These are phyloP conservation scores for Malus hybrid DNA, from an alignment of 331 rosid species.

Conservation along the genomic window DNA sequence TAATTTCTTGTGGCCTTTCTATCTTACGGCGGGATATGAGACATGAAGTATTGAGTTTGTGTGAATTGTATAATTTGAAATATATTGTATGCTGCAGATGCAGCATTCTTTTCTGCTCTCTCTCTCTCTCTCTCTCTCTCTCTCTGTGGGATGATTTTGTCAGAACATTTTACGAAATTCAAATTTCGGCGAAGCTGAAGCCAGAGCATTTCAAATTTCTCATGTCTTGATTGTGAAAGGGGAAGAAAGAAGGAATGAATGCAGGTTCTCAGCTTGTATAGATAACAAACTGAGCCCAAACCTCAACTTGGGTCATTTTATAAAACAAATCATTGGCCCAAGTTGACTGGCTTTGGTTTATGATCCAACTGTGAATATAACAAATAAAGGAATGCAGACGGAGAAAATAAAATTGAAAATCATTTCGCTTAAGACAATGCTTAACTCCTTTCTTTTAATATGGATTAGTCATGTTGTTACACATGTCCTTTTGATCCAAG, in stretches of 20 bases:
- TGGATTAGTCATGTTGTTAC: not conserved
- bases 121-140: not conserved
- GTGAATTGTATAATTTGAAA: not conserved
- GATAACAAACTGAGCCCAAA: not conserved
- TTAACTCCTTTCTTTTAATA: not conserved
- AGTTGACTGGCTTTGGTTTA: not conserved
- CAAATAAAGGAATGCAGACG: too few relatives aligned
- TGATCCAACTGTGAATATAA: not conserved
- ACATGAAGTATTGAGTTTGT: conserved; percentile 11
- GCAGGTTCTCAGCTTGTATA: not conserved
- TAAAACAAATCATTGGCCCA: not conserved
- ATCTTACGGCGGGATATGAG: conserved; percentile 12
- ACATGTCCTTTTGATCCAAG: not conserved
- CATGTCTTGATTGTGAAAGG: too few relatives aligned
- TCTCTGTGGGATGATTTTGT: not conserved
- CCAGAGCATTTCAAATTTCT: not conserved
- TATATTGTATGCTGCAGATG: not conserved
- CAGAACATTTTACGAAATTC: too few relatives aligned
- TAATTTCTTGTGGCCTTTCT: not conserved
- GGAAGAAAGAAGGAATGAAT: not conserved
- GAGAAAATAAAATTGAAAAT: too few relatives aligned
- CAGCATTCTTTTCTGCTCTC: not conserved
- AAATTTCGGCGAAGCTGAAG: not conserved
- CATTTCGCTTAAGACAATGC: too few relatives aligned
- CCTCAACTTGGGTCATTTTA: not conserved